These are phyloP conservation scores for Diplocarpon rosae DNA, from an alignment of 2,329 filamentous ascomycete species.

Conservation along the genomic window DNA sequence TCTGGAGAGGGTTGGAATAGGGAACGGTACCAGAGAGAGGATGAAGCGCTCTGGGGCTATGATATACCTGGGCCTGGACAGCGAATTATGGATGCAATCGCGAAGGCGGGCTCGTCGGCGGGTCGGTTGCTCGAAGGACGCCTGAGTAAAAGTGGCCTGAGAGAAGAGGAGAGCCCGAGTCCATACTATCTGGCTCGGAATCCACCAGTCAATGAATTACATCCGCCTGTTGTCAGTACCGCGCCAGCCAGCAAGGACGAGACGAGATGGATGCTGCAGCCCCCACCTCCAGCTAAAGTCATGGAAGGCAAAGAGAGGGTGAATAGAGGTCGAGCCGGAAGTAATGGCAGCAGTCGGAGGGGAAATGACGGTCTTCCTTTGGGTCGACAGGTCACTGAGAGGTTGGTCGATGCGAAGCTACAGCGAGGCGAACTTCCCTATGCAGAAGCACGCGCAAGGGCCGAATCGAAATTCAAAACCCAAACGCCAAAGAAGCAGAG, in stretches of 20 bases:
- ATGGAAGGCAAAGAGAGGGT: constrained; percentile 80
- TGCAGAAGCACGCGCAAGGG: constrained; percentile 13
- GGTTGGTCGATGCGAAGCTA: constrained; percentile 23
- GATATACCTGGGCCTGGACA: constrained; percentile 38
- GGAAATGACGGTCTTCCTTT: constrained; percentile 16
- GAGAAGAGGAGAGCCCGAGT: constrained; percentile 28
- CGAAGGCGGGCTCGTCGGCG: constrained; percentile 41
- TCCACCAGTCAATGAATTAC: constrained; percentile 75
- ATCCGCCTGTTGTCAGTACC: constrained; percentile 73
- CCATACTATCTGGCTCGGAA: constrained; percentile 32
- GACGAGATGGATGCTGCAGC: constrained; percentile 85
- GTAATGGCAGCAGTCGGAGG: constrained; percentile 34
- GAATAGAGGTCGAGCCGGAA: constrained; percentile 40
- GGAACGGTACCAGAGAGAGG: constrained; percentile 73
- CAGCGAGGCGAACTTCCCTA: constrained; percentile 22
- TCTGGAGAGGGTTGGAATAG: constrained; percentile 58
- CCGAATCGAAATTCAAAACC: constrained; percentile 9
- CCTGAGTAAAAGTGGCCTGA: constrained; percentile 28
- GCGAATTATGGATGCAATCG: constrained; percentile 37
- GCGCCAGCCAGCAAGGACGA: constrained; percentile 58
- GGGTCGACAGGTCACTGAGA: constrained; percentile 23
- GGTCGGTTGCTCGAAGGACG: constrained; percentile 42
- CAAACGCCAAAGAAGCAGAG: constrained; percentile 8
- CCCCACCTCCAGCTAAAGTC: constrained; percentile 76
- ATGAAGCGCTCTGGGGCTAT: constrained; percentile 75